Evolutionary conservation across 805 yeast genomes (phyloP).

Genomic region (Monosporozyma unispora): DNA sequence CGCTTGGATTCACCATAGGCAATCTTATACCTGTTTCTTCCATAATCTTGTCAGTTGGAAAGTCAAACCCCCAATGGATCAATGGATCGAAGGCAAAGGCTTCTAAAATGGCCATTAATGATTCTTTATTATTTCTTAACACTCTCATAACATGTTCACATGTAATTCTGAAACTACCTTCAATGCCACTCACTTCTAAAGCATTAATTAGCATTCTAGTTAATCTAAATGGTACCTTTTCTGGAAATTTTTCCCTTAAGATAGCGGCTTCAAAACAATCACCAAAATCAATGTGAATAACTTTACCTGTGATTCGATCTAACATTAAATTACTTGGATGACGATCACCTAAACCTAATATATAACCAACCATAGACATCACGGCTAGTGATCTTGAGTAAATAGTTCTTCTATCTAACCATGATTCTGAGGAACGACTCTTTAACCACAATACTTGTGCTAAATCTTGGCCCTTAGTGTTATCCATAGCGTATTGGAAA

Average conservation of each 20-base stretch:
- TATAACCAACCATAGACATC: slow-evolving; percentile 98
- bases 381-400: slow-evolving; percentile 94
- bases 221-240: slow-evolving; percentile 92
- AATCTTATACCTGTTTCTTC: slow-evolving; percentile 58
- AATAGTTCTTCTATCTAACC: slow-evolving; percentile 95
- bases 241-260: slow-evolving; percentile 92
- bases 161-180: slow-evolving; percentile 92
- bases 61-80: slow-evolving; percentile 97
- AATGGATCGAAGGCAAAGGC: slow-evolving; percentile 98
- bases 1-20: slow-evolving; percentile 59
- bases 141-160: slow-evolving; percentile 97
- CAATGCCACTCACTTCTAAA: slow-evolving; percentile 98
- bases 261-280: slow-evolving; percentile 99
- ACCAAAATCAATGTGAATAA: slow-evolving; percentile 95
- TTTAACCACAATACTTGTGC: slow-evolving; percentile 95
- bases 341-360: slow-evolving; percentile 92
- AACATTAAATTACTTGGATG: slow-evolving; percentile 97
- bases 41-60: slow-evolving; percentile 71
- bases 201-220: slow-evolving; percentile 97
- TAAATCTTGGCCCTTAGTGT: slow-evolving; percentile 92
- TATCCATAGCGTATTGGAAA: slow-evolving; percentile 89
- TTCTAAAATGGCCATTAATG: slow-evolving; percentile 93
- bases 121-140: slow-evolving; percentile 85
- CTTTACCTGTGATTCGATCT: slow-evolving; percentile 90
- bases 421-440: slow-evolving; percentile 90